Evolutionary conservation across 1,284 basidiomycete species (phyloP).

Genomic region (Melampsora americana): DNA sequence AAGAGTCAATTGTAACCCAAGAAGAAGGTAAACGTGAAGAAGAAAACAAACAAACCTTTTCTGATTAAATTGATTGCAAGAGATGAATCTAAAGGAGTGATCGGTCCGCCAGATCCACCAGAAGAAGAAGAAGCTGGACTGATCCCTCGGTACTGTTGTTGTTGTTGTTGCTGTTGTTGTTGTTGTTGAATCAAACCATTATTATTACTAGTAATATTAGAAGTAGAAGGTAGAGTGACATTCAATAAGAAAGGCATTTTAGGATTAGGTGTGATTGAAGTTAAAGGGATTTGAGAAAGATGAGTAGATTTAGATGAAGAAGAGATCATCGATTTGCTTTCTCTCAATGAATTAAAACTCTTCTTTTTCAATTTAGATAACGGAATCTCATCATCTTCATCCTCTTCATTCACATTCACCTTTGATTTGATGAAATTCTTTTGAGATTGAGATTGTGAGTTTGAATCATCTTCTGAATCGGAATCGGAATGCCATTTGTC

Average conservation of each 20-base stretch:
- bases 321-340: no score
- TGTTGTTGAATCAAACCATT: background rate
- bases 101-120: conserved; percentile 6
- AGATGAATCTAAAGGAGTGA: conserved; percentile 33
- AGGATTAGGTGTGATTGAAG: background rate
- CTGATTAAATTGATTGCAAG: background rate
- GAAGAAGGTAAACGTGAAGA: background rate
- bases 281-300: background rate
- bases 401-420: background rate
- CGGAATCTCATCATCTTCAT: conserved; percentile 24
- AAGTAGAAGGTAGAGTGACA: background rate
- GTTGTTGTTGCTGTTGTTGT: background rate
- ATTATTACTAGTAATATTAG: background rate
- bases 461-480: background rate
- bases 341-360: no score
- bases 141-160: conserved; percentile 22
- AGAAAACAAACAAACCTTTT: background rate
- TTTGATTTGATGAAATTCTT: background rate
- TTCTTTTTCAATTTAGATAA: conserved; percentile 28
- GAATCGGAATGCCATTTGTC: no score
- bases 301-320: conserved; percentile 1
- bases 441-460: no score
- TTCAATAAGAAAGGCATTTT: background rate
- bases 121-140: conserved; percentile 26
- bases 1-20: background rate